Evolutionary conservation across 768 basidiomycete species (phyloP), one percentile per base, ranked within the genome.

Genomic region (Naganishia kalamii): DNA sequence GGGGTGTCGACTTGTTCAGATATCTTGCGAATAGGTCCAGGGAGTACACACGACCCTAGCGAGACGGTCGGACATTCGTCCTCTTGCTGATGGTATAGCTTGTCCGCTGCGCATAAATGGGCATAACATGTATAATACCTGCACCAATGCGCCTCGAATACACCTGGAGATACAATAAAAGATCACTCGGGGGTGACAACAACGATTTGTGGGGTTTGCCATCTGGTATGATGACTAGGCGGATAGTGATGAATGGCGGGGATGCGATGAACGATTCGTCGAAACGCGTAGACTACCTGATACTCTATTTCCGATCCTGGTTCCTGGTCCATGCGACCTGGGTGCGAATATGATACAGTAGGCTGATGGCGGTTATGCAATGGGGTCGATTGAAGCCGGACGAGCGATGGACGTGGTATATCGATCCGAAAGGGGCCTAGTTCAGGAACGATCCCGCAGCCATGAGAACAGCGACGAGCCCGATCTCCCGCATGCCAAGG

Each of bases 301-400:
- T 11, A 19, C 15, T 37, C 23, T 57, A 27, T 13, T 27, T 37
- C 30, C 37, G 17, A 40, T 40, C 54, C 54, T 41, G 13, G 8
- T 23, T 10, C 8, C 11, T 23, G 37, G 21, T 19, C 48, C 51
- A 15, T 35, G 12, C 11, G 17, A 40, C 21, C 21, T 37, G 4
- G 23, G 40, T 41, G 37, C 13, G 19, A 25, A 40, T 57, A 57
- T 41, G 54, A 57, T 57, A 57, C 54, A 57, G 54, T 57, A 57
- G 35, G 4, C 7, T 41, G 37, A 57, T 3, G 48, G 8, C 23
- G 29, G 48, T 50, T 27, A 50, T 50, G 46, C 46, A 8, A 23
- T 15, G 19, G n/a, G 7, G 51, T 19, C 37, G 7, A 40, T 40
- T 11, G 21, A 29, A 50, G 29, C 48, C 21, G 54, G 21, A 44